Base-by-base conservation (phyloP, 2,329 filamentous ascomycete species). In the Colletotrichum euphorbiae region DNA sequence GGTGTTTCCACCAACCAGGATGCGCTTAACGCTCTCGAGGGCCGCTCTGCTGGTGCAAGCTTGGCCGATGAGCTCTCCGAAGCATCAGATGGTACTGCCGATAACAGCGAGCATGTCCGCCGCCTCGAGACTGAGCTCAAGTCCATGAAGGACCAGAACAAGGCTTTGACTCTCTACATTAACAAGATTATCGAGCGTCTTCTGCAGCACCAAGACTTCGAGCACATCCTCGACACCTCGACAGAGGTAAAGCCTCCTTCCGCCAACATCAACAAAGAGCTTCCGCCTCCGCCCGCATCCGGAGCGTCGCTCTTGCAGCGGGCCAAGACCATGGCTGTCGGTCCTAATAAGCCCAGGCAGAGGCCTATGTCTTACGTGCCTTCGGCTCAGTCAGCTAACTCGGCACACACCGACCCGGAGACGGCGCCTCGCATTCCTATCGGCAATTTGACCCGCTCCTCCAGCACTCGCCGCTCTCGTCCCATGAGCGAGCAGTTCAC, bases 171-270 rank as follows among this genome's bases (percentile, higher is more conserved):
- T 24, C 85, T 98, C 72, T 99, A 99, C 83, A 98, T 99, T 84
- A 97, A 98, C 87, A 97, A 96, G 82, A 98, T 99, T 78, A 97
- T 99, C 77, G 96, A 96, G 78, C 92, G 96, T 64, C 88, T 99
- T 50, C 87, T 99, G 70, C 92, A 97, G 77, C 93, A 98, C 80
- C 92, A 97, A 75, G 94, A 97, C 73, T 98, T 97, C 73, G 95
- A 99, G 81, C 90, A 93, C 70, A 97, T 98, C 69, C 85, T 98
- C 45, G 93, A 97, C 77, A 92, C 91, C 8, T 88, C 88, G 58
- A 88, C 91, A 63, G 74, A 78, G 62, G 76, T 78, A 65, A 74
- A 74, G 28, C 75, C 71, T 31, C 38, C 73, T 31, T 72, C 74
- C 45, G 78, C 78, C 33, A 87, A 91, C 75, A 87, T 84, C 42